Conservation (phyloP, 2,329 filamentous ascomycete genomes). For the Arthrobotrys sphaeroides region DNA sequence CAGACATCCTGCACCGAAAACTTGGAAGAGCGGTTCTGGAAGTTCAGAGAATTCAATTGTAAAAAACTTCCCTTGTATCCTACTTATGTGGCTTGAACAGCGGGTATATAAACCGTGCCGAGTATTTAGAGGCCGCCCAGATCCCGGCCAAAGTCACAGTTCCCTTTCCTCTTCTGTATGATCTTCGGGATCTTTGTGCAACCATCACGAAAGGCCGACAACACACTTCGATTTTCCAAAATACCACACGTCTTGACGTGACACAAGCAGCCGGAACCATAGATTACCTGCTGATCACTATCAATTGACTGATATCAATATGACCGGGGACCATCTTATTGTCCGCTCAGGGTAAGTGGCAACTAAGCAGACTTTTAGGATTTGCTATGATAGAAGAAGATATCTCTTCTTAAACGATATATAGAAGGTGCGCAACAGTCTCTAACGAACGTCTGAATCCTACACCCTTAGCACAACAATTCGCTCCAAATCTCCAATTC, state of each 20-base stretch:
- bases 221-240: constrained; percentile 12
- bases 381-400: not conserved
- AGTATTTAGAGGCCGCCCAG: constrained; percentile 3
- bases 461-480: not conserved
- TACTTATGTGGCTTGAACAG: no score
- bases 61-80: no score
- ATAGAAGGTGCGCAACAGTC: not conserved
- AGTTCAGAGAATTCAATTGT: no score
- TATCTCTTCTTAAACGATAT: no score
- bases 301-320: not conserved
- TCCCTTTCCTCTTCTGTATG: constrained; percentile 2
- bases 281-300: not conserved
- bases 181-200: constrained; percentile 19
- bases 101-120: no score
- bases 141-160: not conserved
- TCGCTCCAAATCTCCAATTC: constrained; percentile 40
- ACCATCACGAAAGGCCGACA: constrained; percentile 1
- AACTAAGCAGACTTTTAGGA: not conserved
- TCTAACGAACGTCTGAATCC: not conserved
- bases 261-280: no score
- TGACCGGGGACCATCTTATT: not conserved
- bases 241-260: constrained; percentile 1
- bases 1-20: not conserved
- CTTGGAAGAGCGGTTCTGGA: no score
- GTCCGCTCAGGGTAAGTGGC: not conserved